Percentiles rank a stretch among this genome's conserved stretches.
Conservation (phyloP, 176 grass and related monocot genomes). For the Phragmites australis region DNA sequence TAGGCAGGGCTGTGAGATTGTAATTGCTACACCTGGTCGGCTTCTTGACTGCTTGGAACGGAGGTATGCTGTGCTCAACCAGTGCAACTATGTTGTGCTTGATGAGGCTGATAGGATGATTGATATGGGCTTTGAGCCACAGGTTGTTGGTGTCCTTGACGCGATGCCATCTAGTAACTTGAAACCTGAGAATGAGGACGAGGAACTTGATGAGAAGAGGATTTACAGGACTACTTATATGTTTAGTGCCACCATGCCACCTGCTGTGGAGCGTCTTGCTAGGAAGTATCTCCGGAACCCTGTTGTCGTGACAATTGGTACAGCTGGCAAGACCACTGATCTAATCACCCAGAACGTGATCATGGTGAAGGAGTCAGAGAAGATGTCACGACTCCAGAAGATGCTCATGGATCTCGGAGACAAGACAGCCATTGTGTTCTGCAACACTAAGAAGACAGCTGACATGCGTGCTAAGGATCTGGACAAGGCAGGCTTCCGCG, state of each 20-base stretch:
- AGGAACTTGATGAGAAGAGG: conserved; percentile 91
- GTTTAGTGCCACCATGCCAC: conserved; percentile 99
- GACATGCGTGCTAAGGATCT: conserved; percentile 84
- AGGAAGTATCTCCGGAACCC: conserved; percentile 95
- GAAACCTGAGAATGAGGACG: conserved; percentile 99
- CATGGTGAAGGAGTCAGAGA: conserved; percentile 88
- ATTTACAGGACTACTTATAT: conserved; percentile 99
- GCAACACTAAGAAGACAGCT: conserved; percentile 92
- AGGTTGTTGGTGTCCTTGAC: conserved; percentile 93
- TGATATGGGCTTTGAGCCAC: conserved; percentile 98
- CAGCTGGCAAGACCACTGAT: conserved; percentile 95
- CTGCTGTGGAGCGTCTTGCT: conserved; percentile 90
- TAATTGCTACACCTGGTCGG: conserved; percentile 91
- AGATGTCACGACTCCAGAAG: conserved; percentile 78
- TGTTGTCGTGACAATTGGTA: conserved; percentile 95
- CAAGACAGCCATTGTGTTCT: conserved; percentile 96
- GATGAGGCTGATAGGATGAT: conserved; percentile 99
- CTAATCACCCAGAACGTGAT: conserved; percentile 91
- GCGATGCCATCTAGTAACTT: conserved; percentile 98
- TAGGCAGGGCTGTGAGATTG: conserved; percentile 93
- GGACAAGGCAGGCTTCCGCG: conserved; percentile 80
- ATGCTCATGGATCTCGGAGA: conserved; percentile 84
- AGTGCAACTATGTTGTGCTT: conserved; percentile 97
- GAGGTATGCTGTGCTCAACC: conserved; percentile 92
- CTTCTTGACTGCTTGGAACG: conserved; percentile 96